A percentile compares a stretch with the other conserved stretches of the same genome.
Evolutionary conservation across 208 protist genomes (phyloP).

Genomic region (Acanthamoeba lenticulata): DNA sequence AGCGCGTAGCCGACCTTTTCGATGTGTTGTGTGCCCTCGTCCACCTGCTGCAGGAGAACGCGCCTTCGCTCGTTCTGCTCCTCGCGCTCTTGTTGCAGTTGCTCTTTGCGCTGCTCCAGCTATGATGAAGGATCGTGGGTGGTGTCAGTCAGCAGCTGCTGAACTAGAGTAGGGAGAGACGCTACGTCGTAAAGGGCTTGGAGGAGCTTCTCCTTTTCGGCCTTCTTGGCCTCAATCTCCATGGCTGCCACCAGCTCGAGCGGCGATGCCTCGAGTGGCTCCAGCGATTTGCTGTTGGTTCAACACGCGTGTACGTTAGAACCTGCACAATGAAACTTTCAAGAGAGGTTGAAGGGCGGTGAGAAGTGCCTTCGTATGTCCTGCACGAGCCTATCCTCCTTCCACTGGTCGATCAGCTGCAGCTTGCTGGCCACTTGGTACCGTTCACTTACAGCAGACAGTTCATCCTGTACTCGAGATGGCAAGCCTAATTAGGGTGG

Average conservation of each 20-base stretch:
- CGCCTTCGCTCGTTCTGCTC: not conserved
- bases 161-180: no score
- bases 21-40: not conserved
- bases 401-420: conserved; percentile 33
- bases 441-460: not conserved
- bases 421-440: not conserved
- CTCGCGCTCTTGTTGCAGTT: not conserved
- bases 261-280: conserved; percentile 1
- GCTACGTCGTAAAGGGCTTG: not conserved
- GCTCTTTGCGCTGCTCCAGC: not conserved
- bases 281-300: not conserved
- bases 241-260: not conserved
- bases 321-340: no score
- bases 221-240: not conserved
- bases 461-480: not conserved
- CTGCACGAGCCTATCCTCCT: not conserved
- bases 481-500: no score
- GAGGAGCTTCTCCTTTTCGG: not conserved
- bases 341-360: no score
- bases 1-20: not conserved
- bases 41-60: not conserved
- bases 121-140: no score
- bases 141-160: no score
- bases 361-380: not conserved
- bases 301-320: not conserved